Percentiles rank a stretch among this genome's conserved stretches.
phyloP scores from a whole-genome alignment of 495 filamentous ascomycete species.

The Xylaria cubensis region DNA sequence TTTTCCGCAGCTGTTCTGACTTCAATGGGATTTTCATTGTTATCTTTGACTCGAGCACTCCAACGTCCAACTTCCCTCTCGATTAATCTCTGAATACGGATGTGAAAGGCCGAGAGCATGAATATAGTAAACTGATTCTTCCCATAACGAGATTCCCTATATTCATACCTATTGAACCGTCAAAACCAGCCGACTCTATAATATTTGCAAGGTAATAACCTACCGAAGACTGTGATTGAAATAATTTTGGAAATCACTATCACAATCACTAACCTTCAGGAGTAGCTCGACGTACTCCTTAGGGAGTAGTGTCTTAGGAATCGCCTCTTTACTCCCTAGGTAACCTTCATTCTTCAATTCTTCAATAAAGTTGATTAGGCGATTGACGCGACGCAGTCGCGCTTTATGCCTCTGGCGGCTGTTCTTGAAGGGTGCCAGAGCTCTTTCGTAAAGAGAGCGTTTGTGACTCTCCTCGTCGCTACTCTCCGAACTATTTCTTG shows the following conservation, averaged over 20 bases:
- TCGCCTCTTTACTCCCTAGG: background rate
- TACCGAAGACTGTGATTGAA: constrained; percentile 11
- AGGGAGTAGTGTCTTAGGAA: background rate
- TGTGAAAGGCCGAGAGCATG: constrained; percentile 6
- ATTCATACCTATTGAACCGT: background rate
- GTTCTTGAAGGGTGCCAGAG: background rate
- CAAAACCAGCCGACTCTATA: background rate
- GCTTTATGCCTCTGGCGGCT: background rate
- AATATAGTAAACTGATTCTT: constrained; percentile 1
- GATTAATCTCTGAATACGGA: background rate
- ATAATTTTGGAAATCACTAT: background rate
- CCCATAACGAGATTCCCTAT: constrained; percentile 6
- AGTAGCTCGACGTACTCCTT: constrained; percentile 9
- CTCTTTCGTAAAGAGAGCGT: background rate
- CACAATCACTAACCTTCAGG: background rate
- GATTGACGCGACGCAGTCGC: background rate
- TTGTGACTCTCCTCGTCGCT: background rate
- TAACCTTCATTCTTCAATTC: background rate
- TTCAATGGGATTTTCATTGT: background rate
- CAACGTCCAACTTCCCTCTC: background rate
- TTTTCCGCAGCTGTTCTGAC: background rate
- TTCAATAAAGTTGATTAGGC: constrained; percentile 10
- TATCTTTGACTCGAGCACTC: background rate
- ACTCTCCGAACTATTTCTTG: background rate
- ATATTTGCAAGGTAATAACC: background rate